Percentiles rank a stretch among this genome's conserved stretches.
These are phyloP conservation scores for Stemphylium beticola DNA, from an alignment of 2,329 filamentous ascomycete species.

Conservation along the genomic window DNA sequence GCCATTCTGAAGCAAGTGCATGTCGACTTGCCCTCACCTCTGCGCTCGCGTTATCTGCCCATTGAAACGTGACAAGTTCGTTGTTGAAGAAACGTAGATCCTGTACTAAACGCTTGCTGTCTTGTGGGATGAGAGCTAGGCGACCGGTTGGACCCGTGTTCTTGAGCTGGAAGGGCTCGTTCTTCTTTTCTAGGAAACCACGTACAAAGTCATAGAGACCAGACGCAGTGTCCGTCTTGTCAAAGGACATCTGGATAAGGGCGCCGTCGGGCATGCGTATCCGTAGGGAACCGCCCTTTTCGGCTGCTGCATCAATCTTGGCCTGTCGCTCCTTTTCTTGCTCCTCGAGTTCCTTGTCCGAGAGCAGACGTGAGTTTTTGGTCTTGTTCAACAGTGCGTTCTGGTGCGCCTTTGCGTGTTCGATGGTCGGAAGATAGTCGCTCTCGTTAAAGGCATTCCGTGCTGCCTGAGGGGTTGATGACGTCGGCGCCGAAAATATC, in stretches of 20 bases:
- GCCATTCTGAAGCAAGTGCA: constrained; percentile 65
- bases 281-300: constrained; percentile 70
- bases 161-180: constrained; percentile 74
- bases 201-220: constrained; percentile 78
- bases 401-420: constrained; percentile 78
- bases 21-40: constrained; percentile 59
- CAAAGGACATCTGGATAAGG: constrained; percentile 74
- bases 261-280: constrained; percentile 89
- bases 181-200: constrained; percentile 68
- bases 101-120: constrained; percentile 67
- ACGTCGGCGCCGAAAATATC: constrained; percentile 79
- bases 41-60: constrained; percentile 69
- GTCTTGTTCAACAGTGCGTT: constrained; percentile 65
- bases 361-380: constrained; percentile 78
- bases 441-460: constrained; percentile 69
- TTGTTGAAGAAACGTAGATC: constrained; percentile 73
- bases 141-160: constrained; percentile 63
- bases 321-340: constrained; percentile 70
- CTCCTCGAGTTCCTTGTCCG: constrained; percentile 80
- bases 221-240: constrained; percentile 69
- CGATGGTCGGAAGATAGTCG: constrained; percentile 78
- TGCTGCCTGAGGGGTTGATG: constrained; percentile 77
- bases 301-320: constrained; percentile 67
- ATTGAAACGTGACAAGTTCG: constrained; percentile 77
- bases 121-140: constrained; percentile 52